A percentile compares a stretch with the other conserved stretches of the same genome.
phyloP scores from a whole-genome alignment of 331 rosid species.

The Spiraea crenata region DNA sequence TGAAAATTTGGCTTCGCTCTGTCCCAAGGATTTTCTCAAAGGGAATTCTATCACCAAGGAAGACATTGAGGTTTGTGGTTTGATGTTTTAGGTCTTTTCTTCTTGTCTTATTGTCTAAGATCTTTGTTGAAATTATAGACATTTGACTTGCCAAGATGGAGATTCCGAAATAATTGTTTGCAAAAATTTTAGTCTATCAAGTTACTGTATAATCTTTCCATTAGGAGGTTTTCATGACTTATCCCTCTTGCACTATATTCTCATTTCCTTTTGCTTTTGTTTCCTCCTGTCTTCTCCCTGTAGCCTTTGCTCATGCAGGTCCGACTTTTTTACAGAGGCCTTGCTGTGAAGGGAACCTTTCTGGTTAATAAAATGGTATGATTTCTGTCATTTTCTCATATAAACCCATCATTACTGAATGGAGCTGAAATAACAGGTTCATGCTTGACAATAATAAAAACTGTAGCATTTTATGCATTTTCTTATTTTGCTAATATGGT shows the following conservation, averaged over 20 bases:
- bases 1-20: constrained; percentile 55
- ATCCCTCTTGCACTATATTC: constrained; percentile 12
- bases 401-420: neutral
- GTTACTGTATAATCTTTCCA: neutral
- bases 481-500: constrained; percentile 15
- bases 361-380: constrained; percentile 64
- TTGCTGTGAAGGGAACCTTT: constrained; percentile 71
- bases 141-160: neutral
- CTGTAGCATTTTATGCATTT: neutral
- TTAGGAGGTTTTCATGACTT: neutral
- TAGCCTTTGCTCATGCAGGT: constrained; percentile 78
- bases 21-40: constrained; percentile 41
- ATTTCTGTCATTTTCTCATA: neutral
- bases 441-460: neutral
- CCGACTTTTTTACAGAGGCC: constrained; percentile 65
- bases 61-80: constrained; percentile 27
- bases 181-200: neutral
- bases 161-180: no score
- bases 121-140: neutral
- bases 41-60: constrained; percentile 27
- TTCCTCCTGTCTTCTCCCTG: neutral
- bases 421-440: neutral
- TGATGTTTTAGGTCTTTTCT: neutral
- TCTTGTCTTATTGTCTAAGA: neutral
- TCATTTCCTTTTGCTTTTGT: constrained; percentile 20